These are phyloP conservation scores for Microbotryomycetes sp. DNA, from an alignment of 1,284 basidiomycete genomes.

Conservation along the genomic window DNA sequence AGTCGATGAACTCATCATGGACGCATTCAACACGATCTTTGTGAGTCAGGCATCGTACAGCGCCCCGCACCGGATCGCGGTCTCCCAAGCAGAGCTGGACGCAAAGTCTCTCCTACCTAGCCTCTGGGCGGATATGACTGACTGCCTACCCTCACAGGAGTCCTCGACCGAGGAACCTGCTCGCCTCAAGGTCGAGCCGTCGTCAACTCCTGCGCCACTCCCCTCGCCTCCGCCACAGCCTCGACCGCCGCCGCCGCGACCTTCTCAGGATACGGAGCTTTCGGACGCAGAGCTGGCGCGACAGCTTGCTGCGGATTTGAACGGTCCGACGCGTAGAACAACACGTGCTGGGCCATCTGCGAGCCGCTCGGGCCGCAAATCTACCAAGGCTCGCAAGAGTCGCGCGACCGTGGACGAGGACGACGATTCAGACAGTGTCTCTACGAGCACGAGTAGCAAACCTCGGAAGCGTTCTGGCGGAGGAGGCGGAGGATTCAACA, in stretches of 20 bases:
- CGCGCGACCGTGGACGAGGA: slow-evolving; percentile 1
- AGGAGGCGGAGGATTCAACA: slow-evolving; percentile 22
- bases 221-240: not conserved
- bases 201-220: not conserved
- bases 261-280: not conserved
- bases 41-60: not conserved
- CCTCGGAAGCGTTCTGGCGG: slow-evolving; percentile 1
- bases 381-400: not conserved
- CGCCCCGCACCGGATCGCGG: too few relatives aligned
- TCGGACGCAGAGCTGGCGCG: not conserved
- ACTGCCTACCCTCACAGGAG: not conserved
- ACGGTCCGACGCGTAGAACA: not conserved
- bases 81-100: not conserved
- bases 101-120: too few relatives aligned
- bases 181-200: not conserved
- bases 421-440: slow-evolving; percentile 11
- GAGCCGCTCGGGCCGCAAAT: not conserved
- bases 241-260: not conserved
- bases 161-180: not conserved
- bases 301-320: not conserved
- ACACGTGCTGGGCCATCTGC: not conserved
- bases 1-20: not conserved
- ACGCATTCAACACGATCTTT: not conserved
- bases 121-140: not conserved
- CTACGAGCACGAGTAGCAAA: slow-evolving; percentile 5